These are phyloP conservation scores for Nicotiana tomentosiformis DNA, from an alignment of 257 asterid genomes.

Conservation along the genomic window DNA sequence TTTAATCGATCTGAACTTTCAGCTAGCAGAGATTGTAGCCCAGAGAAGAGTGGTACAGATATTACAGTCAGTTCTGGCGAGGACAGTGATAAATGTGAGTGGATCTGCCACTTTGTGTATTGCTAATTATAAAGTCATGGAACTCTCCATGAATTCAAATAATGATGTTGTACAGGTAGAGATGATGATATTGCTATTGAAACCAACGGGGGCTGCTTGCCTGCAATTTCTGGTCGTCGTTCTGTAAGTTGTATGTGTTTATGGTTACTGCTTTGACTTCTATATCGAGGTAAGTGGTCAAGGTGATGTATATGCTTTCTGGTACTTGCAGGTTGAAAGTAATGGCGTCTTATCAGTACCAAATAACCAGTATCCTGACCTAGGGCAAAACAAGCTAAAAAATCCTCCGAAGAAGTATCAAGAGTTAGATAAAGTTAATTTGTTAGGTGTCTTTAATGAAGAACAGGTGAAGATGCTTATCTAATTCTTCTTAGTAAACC, in stretches of 20 bases:
- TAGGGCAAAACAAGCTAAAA: constrained; percentile 32
- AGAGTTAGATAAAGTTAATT: constrained; percentile 38
- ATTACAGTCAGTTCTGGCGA: constrained; percentile 25
- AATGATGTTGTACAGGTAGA: constrained; percentile 40
- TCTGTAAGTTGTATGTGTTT: constrained; percentile 99
- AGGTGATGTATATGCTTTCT: constrained; percentile 37
- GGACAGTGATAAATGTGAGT: constrained; percentile 33
- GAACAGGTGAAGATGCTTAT: constrained; percentile 52
- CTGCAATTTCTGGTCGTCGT: constrained; percentile 69
- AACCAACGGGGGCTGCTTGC: constrained; percentile 36
- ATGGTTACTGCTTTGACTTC: constrained; percentile 39
- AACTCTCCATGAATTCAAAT: constrained; percentile 8
- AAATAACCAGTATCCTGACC: constrained; percentile 35
- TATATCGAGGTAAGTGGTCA: constrained; percentile 37
- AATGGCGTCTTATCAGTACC: constrained; percentile 59
- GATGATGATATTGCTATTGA: constrained; percentile 28
- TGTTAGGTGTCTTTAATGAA: constrained; percentile 53
- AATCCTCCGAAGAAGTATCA: constrained; percentile 36
- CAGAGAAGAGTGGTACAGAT: constrained; percentile 29
- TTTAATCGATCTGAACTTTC: constrained; percentile 32
- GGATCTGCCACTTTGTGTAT: constrained; percentile 6
- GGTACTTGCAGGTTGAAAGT: constrained; percentile 60
- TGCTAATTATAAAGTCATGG: not conserved
- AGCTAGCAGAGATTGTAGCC: constrained; percentile 51
- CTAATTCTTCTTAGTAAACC: not conserved